Evolutionary conservation across 1,284 basidiomycete genomes (phyloP), one percentile per base, ranked within the genome.

Genomic region (Trichosporon faecale): DNA sequence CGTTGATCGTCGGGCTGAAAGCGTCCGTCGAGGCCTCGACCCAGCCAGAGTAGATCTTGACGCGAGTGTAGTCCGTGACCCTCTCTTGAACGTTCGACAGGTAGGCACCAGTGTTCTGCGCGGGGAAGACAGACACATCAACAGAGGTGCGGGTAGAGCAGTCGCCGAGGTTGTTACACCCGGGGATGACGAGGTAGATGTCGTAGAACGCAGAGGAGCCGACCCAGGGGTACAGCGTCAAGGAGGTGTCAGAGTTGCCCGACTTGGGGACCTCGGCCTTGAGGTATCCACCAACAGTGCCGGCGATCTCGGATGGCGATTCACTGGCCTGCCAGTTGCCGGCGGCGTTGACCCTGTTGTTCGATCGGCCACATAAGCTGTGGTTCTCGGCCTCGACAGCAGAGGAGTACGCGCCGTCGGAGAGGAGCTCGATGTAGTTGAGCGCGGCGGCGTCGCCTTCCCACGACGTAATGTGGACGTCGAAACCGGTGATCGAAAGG

Each of bases 161-260:
- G 78, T 96, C 91, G 71, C 91, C 89, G 76, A 94, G 88, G 69
- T 89, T 84, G 2, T 85, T 84, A 83, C 96, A 99, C 12, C 95
- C 95, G 0, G 96, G 96, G 27, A 96, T 88, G 70, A 92, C 87
- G 68, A 98, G 80, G 82, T 90, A 91, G 75, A 98, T 87, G 64
- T 91, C 88, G 82, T 99, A 99, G 72, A 89, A 85, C 46, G 94
- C 97, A 1, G 92, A 88, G 21, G 92, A 90, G 0, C 92, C 92
- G 25, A 98, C 91, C 78, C 93, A 94, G 0, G 95, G 93, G 82
- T 89, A 88, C 89, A 94, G 98, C 0, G 92, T 95, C 78, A 97
- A 89, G 49, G 88, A 89, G 11, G 94, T 92, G 18, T 87, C 87
- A 11, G 29, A 18, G 49, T 69, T 35, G 14, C 27, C 27, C 55